phyloP scores from a whole-genome alignment of 2,329 filamentous ascomycete genomes.

The Calonectria hawksworthii region DNA sequence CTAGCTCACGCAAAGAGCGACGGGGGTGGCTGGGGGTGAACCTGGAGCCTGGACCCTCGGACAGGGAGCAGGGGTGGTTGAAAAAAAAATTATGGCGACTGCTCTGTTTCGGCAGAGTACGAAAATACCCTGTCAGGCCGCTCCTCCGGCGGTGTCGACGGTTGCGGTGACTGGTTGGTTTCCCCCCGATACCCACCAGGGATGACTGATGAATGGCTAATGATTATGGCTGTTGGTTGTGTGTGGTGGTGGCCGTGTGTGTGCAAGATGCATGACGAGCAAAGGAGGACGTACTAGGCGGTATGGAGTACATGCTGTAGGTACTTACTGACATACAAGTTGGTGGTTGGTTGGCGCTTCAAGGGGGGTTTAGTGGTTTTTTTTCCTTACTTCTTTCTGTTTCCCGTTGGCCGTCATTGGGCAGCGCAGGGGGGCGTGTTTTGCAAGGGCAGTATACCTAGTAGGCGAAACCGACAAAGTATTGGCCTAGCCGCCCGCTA shows the following conservation, averaged over 20 bases:
- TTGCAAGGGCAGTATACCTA: conserved; percentile 15
- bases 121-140: conserved; percentile 9
- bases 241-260: conserved; percentile 1
- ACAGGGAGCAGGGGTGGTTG: conserved; percentile 5
- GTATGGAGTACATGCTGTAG: conserved; percentile 15
- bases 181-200: neutral
- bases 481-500: conserved; percentile 8
- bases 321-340: conserved; percentile 9
- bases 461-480: neutral
- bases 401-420: conserved; percentile 11
- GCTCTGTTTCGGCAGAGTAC: conserved; percentile 7
- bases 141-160: conserved; percentile 14
- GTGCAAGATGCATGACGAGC: conserved; percentile 10
- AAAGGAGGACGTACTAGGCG: conserved; percentile 1
- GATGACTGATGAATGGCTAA: neutral
- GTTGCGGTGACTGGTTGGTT: conserved; percentile 11
- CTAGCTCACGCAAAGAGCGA: conserved; percentile 1
- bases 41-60: conserved; percentile 9
- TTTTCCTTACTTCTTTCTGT: conserved; percentile 16
- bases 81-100: neutral
- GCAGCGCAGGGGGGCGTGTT: conserved; percentile 14
- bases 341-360: conserved; percentile 17
- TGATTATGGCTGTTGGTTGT: conserved; percentile 15
- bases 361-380: conserved; percentile 19
- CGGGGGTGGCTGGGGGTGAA: conserved; percentile 11